These are phyloP conservation scores for Metschnikowia borealis DNA, from an alignment of 805 yeast species.

Conservation along the genomic window DNA sequence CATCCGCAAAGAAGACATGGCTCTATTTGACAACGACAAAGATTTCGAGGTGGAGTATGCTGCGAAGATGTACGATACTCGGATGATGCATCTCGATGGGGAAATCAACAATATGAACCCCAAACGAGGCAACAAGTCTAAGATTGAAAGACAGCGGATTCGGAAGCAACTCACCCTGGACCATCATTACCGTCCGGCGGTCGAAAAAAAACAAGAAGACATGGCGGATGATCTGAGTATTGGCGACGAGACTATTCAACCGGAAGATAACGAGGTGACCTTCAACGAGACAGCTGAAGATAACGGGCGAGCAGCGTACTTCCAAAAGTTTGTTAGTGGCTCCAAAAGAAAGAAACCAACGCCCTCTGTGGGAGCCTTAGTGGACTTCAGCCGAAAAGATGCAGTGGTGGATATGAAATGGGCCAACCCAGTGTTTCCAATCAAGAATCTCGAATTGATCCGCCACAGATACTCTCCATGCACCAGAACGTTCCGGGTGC, in stretches of 20 bases:
- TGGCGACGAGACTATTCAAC: slow-evolving; percentile 6
- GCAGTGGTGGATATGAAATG: slow-evolving; percentile 8
- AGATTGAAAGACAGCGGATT: slow-evolving; percentile 20
- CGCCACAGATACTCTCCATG: slow-evolving; percentile 1
- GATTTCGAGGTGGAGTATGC: slow-evolving; percentile 47
- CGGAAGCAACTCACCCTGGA: slow-evolving; percentile 6
- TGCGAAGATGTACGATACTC: slow-evolving; percentile 42
- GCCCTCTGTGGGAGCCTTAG: slow-evolving; percentile 14
- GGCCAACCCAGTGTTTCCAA: slow-evolving; percentile 22
- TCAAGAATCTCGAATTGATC: slow-evolving; percentile 16
- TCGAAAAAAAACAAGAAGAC: slow-evolving; percentile 5
- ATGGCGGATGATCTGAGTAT: slow-evolving; percentile 10
- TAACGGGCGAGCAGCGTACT: background rate
- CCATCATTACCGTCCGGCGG: background rate
- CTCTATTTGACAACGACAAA: slow-evolving; percentile 44
- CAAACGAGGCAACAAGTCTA: slow-evolving; percentile 30
- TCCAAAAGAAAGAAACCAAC: slow-evolving; percentile 16
- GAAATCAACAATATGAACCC: slow-evolving; percentile 34
- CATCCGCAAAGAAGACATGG: slow-evolving; percentile 25
- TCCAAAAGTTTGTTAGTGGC: slow-evolving; percentile 4
- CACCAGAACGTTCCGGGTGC: slow-evolving; percentile 5
- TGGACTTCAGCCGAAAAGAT: slow-evolving; percentile 10
- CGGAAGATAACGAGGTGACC: slow-evolving; percentile 18
- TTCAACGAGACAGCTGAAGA: slow-evolving; percentile 9
- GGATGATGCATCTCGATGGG: slow-evolving; percentile 38